Percentiles rank a stretch among this genome's conserved stretches.
phyloP scores from a whole-genome alignment of 805 yeast genomes.

The Candida nitratophila region DNA sequence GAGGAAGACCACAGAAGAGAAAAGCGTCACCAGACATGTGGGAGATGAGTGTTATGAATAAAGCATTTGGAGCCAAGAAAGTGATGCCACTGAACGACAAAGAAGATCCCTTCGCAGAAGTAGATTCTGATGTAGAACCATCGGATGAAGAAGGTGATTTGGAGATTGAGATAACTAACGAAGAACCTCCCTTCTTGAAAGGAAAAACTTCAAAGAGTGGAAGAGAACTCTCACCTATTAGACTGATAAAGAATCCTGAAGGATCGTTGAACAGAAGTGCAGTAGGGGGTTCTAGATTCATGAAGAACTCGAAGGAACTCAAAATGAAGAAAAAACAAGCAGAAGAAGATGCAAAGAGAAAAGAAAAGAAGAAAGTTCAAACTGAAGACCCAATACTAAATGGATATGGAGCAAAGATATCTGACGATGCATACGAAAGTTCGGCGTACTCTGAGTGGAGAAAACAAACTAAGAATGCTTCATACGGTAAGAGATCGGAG shows the following conservation, averaged over 20 bases:
- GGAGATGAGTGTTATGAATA: conserved; percentile 74
- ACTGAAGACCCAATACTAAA: conserved; percentile 32
- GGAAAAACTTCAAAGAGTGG: conserved; percentile 39
- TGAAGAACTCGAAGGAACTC: conserved; percentile 57
- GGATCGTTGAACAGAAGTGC: conserved; percentile 78
- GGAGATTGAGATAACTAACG: conserved; percentile 66
- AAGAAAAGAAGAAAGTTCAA: conserved; percentile 23
- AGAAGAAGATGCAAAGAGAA: conserved; percentile 32
- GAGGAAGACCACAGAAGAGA: conserved; percentile 22
- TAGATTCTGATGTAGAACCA: conserved; percentile 10
- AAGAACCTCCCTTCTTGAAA: conserved; percentile 65
- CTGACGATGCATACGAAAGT: conserved; percentile 4
- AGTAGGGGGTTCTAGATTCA: conserved; percentile 60
- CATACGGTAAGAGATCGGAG: conserved; percentile 37
- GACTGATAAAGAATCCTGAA: conserved; percentile 64
- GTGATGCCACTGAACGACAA: conserved; percentile 4
- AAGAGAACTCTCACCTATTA: conserved; percentile 37
- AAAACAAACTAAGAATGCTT: conserved; percentile 20
- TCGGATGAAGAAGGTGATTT: conserved; percentile 36
- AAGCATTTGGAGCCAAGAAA: conserved; percentile 25
- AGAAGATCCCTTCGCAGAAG: conserved; percentile 27
- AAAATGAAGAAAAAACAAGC: conserved; percentile 44
- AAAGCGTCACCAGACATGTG: conserved; percentile 83
- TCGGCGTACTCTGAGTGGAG: conserved; percentile 18
- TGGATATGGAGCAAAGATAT: conserved; percentile 6